Percentiles rank a stretch among this genome's conserved stretches.
Evolutionary conservation across 2,329 filamentous ascomycete genomes (phyloP).

Genomic region (Pseudogymnoascus sp.): DNA sequence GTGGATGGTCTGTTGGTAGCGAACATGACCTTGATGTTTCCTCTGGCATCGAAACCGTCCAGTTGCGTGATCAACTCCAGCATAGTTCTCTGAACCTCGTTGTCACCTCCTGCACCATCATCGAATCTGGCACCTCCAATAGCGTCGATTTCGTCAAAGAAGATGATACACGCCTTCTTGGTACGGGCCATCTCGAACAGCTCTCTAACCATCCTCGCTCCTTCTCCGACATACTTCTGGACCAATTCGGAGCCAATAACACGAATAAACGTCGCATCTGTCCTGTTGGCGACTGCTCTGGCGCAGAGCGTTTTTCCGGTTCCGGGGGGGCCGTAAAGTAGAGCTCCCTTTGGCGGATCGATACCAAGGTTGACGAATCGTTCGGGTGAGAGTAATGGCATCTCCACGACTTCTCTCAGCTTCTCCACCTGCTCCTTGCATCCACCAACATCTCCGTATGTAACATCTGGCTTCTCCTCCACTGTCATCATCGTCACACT

Average conservation of each 20-base stretch:
- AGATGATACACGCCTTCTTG: slow-evolving; percentile 99
- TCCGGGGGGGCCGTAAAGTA: slow-evolving; percentile 92
- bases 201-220: slow-evolving; percentile 95
- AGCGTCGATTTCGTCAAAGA: slow-evolving; percentile 97
- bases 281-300: slow-evolving; percentile 92
- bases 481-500: slow-evolving; percentile 99
- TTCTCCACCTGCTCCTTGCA: slow-evolving; percentile 99
- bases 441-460: slow-evolving; percentile 95
- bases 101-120: slow-evolving; percentile 91
- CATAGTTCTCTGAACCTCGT: slow-evolving; percentile 97
- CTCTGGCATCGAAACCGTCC: slow-evolving; percentile 90
- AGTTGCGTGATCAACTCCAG: slow-evolving; percentile 94
- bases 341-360: slow-evolving; percentile 92
- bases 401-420: slow-evolving; percentile 95
- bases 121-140: slow-evolving; percentile 95
- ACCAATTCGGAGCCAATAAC: slow-evolving; percentile 97
- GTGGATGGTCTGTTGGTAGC: slow-evolving; percentile 95
- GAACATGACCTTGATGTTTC: slow-evolving; percentile 99
- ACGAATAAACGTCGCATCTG: slow-evolving; percentile 95
- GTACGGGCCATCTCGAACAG: slow-evolving; percentile 99
- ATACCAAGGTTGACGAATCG: slow-evolving; percentile 98
- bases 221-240: slow-evolving; percentile 98
- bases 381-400: slow-evolving; percentile 92
- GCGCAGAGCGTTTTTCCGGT: slow-evolving; percentile 99
- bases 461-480: slow-evolving; percentile 98